Percentiles rank a stretch among this genome's conserved stretches.
These are phyloP conservation scores for Lomentospora prolificans DNA, from an alignment of 2,329 filamentous ascomycete genomes.

Conservation along the genomic window DNA sequence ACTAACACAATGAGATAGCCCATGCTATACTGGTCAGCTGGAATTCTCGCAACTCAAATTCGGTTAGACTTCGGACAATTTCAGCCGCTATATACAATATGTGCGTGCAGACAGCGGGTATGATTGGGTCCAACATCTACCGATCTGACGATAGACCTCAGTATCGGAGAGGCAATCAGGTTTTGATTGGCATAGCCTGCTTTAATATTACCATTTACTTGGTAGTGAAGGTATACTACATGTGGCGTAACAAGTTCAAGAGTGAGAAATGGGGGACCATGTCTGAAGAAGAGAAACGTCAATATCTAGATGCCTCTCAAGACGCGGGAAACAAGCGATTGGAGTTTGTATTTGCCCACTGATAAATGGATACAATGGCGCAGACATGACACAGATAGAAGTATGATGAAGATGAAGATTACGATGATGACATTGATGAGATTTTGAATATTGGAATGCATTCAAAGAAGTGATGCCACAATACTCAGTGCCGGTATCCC, in stretches of 20 bases:
- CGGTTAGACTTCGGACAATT: constrained; percentile 51
- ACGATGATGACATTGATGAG: too few relatives aligned
- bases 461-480: too few relatives aligned
- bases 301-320: constrained; percentile 10
- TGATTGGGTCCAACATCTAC: constrained; percentile 37
- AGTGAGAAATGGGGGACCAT: constrained; percentile 10
- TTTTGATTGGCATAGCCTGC: constrained; percentile 15
- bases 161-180: constrained; percentile 33
- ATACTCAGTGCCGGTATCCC: too few relatives aligned
- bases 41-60: constrained; percentile 51
- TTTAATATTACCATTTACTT: constrained; percentile 26
- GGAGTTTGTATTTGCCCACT: constrained; percentile 16
- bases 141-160: constrained; percentile 33
- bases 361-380: not conserved
- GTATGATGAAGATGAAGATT: too few relatives aligned
- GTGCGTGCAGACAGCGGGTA: constrained; percentile 35
- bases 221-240: constrained; percentile 28
- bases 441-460: too few relatives aligned
- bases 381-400: not conserved
- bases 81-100: constrained; percentile 41
- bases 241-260: constrained; percentile 23
- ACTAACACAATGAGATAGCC: constrained; percentile 9
- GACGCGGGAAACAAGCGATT: constrained; percentile 14
- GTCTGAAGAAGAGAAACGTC: constrained; percentile 11
- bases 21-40: constrained; percentile 41